Percentiles rank a stretch among this genome's conserved stretches.
These are phyloP conservation scores for Trichoderma cornu-damae DNA, from an alignment of 2,329 filamentous ascomycete genomes.

Conservation along the genomic window DNA sequence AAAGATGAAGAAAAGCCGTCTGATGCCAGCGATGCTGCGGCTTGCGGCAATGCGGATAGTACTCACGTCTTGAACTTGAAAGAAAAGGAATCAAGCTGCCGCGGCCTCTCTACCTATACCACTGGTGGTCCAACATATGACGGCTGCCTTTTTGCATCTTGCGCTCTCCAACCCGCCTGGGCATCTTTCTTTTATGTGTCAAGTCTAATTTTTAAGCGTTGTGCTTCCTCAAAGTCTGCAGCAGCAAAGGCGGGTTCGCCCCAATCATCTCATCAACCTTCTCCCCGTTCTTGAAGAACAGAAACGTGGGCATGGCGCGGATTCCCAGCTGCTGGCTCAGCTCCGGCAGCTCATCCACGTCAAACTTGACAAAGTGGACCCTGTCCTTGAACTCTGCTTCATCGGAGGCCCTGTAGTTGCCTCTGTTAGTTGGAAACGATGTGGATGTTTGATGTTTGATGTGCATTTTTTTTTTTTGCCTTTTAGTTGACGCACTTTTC, in stretches of 20 bases:
- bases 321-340: constrained; percentile 72
- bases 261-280: constrained; percentile 70
- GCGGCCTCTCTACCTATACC: too few relatives aligned
- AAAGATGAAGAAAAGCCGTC: too few relatives aligned
- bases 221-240: constrained; percentile 20
- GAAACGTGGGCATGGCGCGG: constrained; percentile 88
- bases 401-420: constrained; percentile 24
- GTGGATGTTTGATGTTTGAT: too few relatives aligned
- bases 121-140: too few relatives aligned
- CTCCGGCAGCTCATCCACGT: constrained; percentile 75
- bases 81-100: too few relatives aligned
- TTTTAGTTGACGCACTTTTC: constrained; percentile 25
- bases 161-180: too few relatives aligned
- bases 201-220: neutral
- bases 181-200: too few relatives aligned
- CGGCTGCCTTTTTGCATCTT: too few relatives aligned
- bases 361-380: constrained; percentile 77
- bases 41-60: too few relatives aligned
- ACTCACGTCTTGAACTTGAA: too few relatives aligned
- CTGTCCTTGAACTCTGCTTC: constrained; percentile 50
- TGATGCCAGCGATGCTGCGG: too few relatives aligned
- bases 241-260: constrained; percentile 67
- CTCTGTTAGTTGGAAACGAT: too few relatives aligned
- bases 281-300: constrained; percentile 73
- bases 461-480: neutral